Evolutionary conservation across 495 filamentous ascomycete genomes (phyloP).

Genomic region (Friedmanniomyces endolithicus): DNA sequence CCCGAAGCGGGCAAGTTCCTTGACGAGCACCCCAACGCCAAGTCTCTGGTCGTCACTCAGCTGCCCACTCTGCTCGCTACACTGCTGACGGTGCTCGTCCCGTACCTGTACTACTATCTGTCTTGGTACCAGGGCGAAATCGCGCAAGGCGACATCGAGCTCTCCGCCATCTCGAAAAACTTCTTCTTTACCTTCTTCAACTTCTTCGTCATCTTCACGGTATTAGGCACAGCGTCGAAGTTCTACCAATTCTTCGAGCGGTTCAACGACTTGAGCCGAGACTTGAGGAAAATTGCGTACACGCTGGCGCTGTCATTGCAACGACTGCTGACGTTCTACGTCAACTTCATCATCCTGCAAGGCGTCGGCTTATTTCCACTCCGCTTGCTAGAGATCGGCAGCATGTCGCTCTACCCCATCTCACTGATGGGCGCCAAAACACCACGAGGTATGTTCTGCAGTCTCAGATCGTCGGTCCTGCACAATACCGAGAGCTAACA

Average conservation of each 20-base stretch:
- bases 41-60: conserved; percentile 73
- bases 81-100: conserved; percentile 74
- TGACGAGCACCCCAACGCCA: conserved; percentile 48
- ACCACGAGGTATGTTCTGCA: conserved; percentile 50
- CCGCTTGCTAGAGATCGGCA: conserved; percentile 80
- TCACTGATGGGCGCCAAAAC: conserved; percentile 67
- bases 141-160: conserved; percentile 85
- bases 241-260: conserved; percentile 56
- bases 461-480: background rate
- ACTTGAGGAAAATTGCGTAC: conserved; percentile 65
- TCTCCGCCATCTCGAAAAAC: conserved; percentile 93
- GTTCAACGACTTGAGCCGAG: conserved; percentile 58
- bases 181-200: conserved; percentile 99
- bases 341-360: conserved; percentile 89
- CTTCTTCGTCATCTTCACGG: conserved; percentile 87
- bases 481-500: background rate
- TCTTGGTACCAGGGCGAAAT: conserved; percentile 66
- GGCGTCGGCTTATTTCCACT: conserved; percentile 86
- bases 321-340: conserved; percentile 67
- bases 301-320: conserved; percentile 65
- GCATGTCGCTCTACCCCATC: conserved; percentile 73
- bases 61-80: conserved; percentile 75
- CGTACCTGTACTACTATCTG: conserved; percentile 75
- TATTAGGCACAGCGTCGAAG: conserved; percentile 68
- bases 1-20: conserved; percentile 59